Evolutionary conservation across 2,329 filamentous ascomycete species (phyloP).

Genomic region (Fusarium dimerum): DNA sequence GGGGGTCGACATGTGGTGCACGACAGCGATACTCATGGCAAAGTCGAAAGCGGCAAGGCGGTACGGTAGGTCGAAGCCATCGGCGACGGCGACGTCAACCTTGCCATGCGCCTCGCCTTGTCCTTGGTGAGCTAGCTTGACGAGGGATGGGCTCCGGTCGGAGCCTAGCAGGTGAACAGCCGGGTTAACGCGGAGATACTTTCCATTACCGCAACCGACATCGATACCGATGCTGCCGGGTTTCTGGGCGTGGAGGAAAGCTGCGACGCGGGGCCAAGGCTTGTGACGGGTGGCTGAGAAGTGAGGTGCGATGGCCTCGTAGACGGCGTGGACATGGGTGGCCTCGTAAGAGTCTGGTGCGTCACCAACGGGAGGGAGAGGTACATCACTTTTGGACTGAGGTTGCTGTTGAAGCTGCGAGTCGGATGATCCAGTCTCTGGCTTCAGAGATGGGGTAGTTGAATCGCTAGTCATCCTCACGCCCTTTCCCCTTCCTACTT

Average conservation of each 20-base stretch:
- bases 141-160: conserved; percentile 70
- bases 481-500: too few species aligned
- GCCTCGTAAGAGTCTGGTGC: conserved; percentile 70
- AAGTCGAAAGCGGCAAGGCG: conserved; percentile 67
- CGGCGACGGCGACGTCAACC: conserved; percentile 74
- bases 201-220: conserved; percentile 95
- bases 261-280: conserved; percentile 90
- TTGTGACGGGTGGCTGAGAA: conserved; percentile 78
- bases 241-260: conserved; percentile 67
- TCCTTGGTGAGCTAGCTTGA: conserved; percentile 45
- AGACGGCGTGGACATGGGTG: conserved; percentile 86
- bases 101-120: conserved; percentile 20
- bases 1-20: conserved; percentile 87
- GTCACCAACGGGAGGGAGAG: conserved; percentile 23
- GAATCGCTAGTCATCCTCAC: too few species aligned
- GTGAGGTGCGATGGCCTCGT: conserved; percentile 82
- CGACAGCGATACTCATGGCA: conserved; percentile 88
- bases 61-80: conserved; percentile 83
- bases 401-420: conserved; percentile 1
- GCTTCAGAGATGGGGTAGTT: too few species aligned
- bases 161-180: conserved; percentile 79
- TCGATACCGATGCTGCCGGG: conserved; percentile 82
- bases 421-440: neutral
- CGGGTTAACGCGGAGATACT: conserved; percentile 82
- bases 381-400: conserved; percentile 2